Evolutionary conservation across 495 filamentous ascomycete species (phyloP).

Genomic region (Xylona heveae): DNA sequence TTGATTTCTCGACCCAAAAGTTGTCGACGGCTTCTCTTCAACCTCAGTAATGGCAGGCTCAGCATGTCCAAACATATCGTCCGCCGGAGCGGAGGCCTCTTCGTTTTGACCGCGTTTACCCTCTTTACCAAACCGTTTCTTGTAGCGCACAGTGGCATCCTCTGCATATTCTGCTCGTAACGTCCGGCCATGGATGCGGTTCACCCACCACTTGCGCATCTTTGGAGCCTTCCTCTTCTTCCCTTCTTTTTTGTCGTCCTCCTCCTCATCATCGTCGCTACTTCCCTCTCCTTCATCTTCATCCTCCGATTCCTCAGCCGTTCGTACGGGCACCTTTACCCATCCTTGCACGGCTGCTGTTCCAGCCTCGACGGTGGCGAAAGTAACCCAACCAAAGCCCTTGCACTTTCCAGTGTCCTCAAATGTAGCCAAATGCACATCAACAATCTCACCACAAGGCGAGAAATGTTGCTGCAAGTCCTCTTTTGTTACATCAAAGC

Average conservation of each 20-base stretch:
- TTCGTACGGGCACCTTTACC: slow-evolving; percentile 31
- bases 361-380: slow-evolving; percentile 54
- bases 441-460: slow-evolving; percentile 58
- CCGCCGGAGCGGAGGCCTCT: no score
- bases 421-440: slow-evolving; percentile 79
- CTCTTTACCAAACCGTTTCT: slow-evolving; percentile 77
- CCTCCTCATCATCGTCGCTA: slow-evolving; percentile 16
- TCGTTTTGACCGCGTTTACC: slow-evolving; percentile 16
- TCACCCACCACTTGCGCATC: slow-evolving; percentile 59
- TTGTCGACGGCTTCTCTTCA: slow-evolving; percentile 1
- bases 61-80: not conserved
- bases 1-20: not conserved
- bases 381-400: slow-evolving; percentile 87
- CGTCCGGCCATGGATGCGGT: slow-evolving; percentile 51
- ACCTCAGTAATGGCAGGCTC: not conserved
- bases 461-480: slow-evolving; percentile 55
- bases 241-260: slow-evolving; percentile 12
- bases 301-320: slow-evolving; percentile 30
- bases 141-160: slow-evolving; percentile 66
- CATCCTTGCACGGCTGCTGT: slow-evolving; percentile 66
- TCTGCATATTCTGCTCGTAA: slow-evolving; percentile 87
- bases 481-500: slow-evolving; percentile 69
- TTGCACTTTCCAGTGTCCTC: slow-evolving; percentile 96
- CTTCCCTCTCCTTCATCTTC: slow-evolving; percentile 29
- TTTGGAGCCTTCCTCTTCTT: slow-evolving; percentile 19